Percentiles rank a stretch among this genome's conserved stretches.
Conservation (phyloP, 2,329 filamentous ascomycete genomes). For the Diaporthe citriasiana region DNA sequence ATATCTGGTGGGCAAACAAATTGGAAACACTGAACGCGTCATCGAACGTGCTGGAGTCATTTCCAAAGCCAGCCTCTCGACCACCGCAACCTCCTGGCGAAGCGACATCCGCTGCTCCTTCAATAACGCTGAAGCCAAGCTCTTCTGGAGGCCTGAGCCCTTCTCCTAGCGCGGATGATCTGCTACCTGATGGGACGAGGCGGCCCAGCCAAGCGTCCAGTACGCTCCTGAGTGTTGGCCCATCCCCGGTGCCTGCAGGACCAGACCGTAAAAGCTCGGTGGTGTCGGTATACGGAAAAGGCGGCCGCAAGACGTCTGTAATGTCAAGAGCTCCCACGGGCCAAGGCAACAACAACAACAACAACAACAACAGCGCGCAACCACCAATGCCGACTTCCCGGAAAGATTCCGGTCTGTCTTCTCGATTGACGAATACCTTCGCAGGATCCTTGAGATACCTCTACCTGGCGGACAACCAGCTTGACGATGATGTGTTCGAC, state of each 20-base stretch:
- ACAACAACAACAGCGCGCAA: slow-evolving; percentile 46
- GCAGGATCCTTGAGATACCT: slow-evolving; percentile 86
- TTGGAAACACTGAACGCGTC: slow-evolving; percentile 95
- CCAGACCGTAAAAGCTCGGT: slow-evolving; percentile 85
- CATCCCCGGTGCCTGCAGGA: slow-evolving; percentile 74
- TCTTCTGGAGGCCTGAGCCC: slow-evolving; percentile 61
- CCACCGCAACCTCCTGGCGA: slow-evolving; percentile 73
- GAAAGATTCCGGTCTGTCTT: slow-evolving; percentile 91
- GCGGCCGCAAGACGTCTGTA: slow-evolving; percentile 87
- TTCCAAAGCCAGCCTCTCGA: slow-evolving; percentile 87
- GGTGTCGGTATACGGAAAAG: slow-evolving; percentile 83
- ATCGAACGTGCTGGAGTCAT: slow-evolving; percentile 91
- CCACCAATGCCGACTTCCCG: slow-evolving; percentile 69
- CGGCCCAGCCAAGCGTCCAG: slow-evolving; percentile 84
- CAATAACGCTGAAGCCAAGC: slow-evolving; percentile 54
- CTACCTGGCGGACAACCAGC: slow-evolving; percentile 91
- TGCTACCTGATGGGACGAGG: slow-evolving; percentile 70
- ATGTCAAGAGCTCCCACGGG: slow-evolving; percentile 73
- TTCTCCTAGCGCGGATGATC: slow-evolving; percentile 83
- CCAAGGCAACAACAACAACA: slow-evolving; percentile 61
- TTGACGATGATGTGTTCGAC: slow-evolving; percentile 96
- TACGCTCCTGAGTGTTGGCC: slow-evolving; percentile 80
- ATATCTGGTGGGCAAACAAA: slow-evolving; percentile 95
- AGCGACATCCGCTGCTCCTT: slow-evolving; percentile 48
- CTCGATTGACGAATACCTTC: slow-evolving; percentile 87